Conservation (phyloP, 208 protist species). For the Leishmania mexicana region DNA sequence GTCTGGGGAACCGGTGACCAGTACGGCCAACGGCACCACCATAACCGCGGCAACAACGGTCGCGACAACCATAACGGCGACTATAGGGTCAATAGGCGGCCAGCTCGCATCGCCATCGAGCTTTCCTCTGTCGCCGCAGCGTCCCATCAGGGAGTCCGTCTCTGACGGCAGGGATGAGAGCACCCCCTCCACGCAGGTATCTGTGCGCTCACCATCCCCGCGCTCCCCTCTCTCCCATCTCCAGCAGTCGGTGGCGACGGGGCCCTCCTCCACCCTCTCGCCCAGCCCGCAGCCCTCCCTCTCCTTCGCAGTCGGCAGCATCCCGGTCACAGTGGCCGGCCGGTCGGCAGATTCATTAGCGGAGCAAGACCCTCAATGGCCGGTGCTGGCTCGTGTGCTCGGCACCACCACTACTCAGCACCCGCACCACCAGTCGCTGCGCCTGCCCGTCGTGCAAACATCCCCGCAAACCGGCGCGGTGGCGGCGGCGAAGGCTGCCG, state of each 20-base stretch:
- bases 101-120: not conserved
- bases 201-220: not conserved
- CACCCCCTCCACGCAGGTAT: not conserved
- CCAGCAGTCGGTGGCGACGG: not conserved
- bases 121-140: not conserved
- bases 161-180: not conserved
- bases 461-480: not conserved
- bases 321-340: not conserved
- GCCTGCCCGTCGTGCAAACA: not conserved
- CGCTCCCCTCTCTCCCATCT: not conserved
- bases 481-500: not conserved
- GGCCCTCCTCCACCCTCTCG: not conserved
- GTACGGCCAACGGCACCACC: not conserved
- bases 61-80: not conserved
- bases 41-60: not conserved
- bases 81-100: not conserved
- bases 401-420: not conserved
- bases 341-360: slow-evolving; percentile 1
- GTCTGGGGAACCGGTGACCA: not conserved
- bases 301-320: slow-evolving; percentile 3
- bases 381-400: not conserved
- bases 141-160: not conserved
- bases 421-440: not conserved
- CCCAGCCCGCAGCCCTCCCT: not conserved
- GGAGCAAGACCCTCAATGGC: slow-evolving; percentile 1